Conservation (phyloP, 2,329 filamentous ascomycete species). For the Aspergillus fructus region DNA sequence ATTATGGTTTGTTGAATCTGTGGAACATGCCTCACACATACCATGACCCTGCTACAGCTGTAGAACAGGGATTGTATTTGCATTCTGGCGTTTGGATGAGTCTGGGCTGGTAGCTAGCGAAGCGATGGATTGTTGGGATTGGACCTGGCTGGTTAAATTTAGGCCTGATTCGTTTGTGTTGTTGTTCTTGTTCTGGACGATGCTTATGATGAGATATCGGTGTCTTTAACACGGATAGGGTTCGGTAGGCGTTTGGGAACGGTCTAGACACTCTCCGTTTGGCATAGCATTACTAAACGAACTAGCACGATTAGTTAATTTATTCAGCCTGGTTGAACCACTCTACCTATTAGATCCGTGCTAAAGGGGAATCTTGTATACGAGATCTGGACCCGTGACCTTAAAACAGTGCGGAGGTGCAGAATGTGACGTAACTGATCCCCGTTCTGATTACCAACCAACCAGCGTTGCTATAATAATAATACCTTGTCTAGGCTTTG, state of each 20-base stretch:
- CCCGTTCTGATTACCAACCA: too few species aligned
- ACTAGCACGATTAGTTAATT: too few species aligned
- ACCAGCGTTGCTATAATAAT: too few species aligned
- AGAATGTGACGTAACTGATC: too few species aligned
- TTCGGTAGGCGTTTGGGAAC: slow-evolving; percentile 1
- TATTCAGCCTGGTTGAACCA: too few species aligned
- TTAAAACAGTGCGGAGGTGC: too few species aligned
- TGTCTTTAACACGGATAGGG: neutral
- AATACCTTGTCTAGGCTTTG: too few species aligned
- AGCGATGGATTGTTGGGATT: neutral
- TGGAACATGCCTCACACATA: neutral
- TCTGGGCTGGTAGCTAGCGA: neutral
- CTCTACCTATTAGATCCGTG: too few species aligned
- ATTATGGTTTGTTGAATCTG: slow-evolving; percentile 6
- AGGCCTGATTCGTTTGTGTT: neutral
- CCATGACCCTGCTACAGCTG: neutral
- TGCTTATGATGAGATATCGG: neutral
- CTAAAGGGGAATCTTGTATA: too few species aligned
- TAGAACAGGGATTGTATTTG: slow-evolving; percentile 9
- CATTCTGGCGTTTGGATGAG: slow-evolving; percentile 13
- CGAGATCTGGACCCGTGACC: too few species aligned
- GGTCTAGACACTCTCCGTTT: slow-evolving; percentile 1
- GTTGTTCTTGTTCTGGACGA: neutral
- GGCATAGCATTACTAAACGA: too few species aligned
- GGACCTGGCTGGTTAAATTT: neutral